A percentile compares a stretch with the other conserved stretches of the same genome.
phyloP scores from a whole-genome alignment of 78 protist species.

The Polysphondylium violaceum region DNA sequence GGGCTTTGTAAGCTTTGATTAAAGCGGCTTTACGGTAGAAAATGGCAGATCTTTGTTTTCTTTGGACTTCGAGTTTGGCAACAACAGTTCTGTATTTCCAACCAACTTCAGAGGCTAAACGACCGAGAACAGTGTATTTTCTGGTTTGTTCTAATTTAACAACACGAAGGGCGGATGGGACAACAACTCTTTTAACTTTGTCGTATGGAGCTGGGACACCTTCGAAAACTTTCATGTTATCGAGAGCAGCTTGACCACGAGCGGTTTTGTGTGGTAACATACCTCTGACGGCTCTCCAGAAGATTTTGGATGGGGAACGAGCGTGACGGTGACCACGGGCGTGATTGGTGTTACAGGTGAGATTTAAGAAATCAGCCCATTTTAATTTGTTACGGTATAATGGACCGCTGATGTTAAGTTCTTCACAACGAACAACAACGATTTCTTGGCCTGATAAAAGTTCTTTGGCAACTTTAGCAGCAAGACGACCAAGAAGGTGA shows the following conservation, averaged over 20 bases:
- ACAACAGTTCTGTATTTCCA: constrained; percentile 97
- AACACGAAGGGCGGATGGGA: constrained; percentile 97
- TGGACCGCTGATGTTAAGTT: constrained; percentile 94
- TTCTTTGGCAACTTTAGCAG: constrained; percentile 98
- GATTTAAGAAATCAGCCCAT: constrained; percentile 86
- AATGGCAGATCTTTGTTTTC: constrained; percentile 87
- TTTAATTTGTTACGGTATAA: constrained; percentile 97
- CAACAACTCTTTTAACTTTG: constrained; percentile 93
- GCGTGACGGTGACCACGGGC: constrained; percentile 96
- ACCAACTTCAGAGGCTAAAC: constrained; percentile 94
- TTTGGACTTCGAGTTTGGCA: constrained; percentile 94
- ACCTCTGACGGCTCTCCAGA: constrained; percentile 97
- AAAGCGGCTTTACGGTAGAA: constrained; percentile 89
- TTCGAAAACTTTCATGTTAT: constrained; percentile 95
- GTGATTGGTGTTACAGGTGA: constrained; percentile 97
- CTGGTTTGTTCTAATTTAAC: constrained; percentile 93
- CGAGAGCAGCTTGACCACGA: constrained; percentile 98
- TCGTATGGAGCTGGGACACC: constrained; percentile 98
- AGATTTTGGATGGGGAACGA: constrained; percentile 97
- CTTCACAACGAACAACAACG: constrained; percentile 97
- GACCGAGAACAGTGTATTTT: constrained; percentile 93
- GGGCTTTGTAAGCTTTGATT: constrained; percentile 39
- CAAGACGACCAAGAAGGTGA: constrained; percentile 99
- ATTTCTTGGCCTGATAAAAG: constrained; percentile 95
- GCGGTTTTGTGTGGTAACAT: constrained; percentile 99